Evolutionary conservation across 208 protist species (phyloP).

Genomic region (Acanthamoeba healyi): DNA sequence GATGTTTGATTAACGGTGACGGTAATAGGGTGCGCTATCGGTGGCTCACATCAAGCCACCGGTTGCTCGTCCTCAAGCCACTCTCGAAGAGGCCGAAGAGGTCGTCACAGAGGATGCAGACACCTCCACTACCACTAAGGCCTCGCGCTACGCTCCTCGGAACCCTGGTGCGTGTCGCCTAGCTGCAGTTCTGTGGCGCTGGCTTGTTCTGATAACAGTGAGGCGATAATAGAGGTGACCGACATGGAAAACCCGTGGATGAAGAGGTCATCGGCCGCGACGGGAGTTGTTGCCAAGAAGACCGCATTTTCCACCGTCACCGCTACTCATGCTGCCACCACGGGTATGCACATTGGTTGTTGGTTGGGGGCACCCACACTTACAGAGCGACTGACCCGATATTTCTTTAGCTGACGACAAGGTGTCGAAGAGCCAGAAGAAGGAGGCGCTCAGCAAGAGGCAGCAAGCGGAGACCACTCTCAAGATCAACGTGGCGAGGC

Average conservation of each 20-base stretch:
- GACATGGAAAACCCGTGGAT: conserved; percentile 75
- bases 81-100: not conserved
- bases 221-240: conserved; percentile 32
- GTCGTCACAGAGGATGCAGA: not conserved
- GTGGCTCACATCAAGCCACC: conserved; percentile 4
- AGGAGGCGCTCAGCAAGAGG: conserved; percentile 24
- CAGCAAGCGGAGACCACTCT: conserved; percentile 31
- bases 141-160: not conserved
- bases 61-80: not conserved
- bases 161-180: not conserved
- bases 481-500: conserved; percentile 67
- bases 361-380: too few species aligned
- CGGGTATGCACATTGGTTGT: not conserved
- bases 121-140: not conserved
- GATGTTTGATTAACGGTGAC: too few species aligned
- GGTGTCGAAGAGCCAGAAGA: conserved; percentile 54
- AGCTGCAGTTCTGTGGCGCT: too few species aligned
- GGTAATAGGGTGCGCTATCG: not conserved
- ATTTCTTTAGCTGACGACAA: conserved; percentile 46
- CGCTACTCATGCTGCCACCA: not conserved
- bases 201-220: too few species aligned
- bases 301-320: conserved; percentile 21
- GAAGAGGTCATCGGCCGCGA: conserved; percentile 39
- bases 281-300: conserved; percentile 49
- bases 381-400: too few species aligned